phyloP scores from a whole-genome alignment of 179 eudicot genomes.

The Beta macrorhiza region DNA sequence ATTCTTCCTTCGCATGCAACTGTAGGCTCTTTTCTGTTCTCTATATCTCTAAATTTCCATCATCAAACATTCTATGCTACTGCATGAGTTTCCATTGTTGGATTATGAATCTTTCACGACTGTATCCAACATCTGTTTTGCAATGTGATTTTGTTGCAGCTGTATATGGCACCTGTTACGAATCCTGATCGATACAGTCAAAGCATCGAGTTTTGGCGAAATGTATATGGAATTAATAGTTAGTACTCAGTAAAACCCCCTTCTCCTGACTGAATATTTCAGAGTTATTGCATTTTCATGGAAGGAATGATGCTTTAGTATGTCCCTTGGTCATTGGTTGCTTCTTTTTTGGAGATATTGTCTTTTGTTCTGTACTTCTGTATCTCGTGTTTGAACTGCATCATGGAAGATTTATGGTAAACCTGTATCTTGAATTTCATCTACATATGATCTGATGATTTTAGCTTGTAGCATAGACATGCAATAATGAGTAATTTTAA shows the following conservation, averaged over 20 bases:
- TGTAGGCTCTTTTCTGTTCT: conserved; percentile 37
- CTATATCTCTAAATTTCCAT: neutral
- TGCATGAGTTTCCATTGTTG: conserved; percentile 6
- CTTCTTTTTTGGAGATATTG: neutral
- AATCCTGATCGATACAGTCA: conserved; percentile 85
- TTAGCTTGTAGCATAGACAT: neutral
- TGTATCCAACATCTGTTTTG: conserved; percentile 16
- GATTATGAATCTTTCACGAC: conserved; percentile 2
- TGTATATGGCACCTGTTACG: conserved; percentile 90
- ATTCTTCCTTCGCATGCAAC: conserved; percentile 95
- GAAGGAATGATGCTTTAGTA: neutral
- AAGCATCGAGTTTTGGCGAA: conserved; percentile 94
- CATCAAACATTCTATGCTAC: neutral
- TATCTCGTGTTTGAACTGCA: neutral
- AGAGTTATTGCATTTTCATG: neutral
- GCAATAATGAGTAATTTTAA: neutral
- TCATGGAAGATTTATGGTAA: neutral
- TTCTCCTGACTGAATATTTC: conserved; percentile 10
- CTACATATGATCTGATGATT: too few species aligned
- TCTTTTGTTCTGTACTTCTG: neutral
- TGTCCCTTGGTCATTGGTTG: neutral
- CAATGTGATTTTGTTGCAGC: conserved; percentile 52
- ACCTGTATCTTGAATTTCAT: neutral
- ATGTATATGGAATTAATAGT: conserved; percentile 95
- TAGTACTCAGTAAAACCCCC: conserved; percentile 37